Conservation (phyloP, 2,329 filamentous ascomycete species). For the Tolypocladium sp. region DNA sequence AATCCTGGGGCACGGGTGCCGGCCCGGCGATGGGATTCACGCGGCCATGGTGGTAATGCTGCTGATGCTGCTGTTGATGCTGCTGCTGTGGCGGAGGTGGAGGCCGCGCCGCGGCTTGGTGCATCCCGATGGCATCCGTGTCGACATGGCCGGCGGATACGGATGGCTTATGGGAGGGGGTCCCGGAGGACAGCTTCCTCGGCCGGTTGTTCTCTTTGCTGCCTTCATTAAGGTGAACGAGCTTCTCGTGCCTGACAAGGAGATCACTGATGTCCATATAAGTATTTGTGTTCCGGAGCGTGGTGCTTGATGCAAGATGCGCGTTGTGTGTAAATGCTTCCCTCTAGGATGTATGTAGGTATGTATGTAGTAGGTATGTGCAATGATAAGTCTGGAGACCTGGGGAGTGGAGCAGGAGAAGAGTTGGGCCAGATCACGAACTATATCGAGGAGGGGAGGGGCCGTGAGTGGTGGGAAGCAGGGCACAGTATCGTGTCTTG, state of each 20-base stretch:
- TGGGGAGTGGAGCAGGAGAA: neutral
- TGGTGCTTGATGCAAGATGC: neutral
- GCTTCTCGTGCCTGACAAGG: constrained; percentile 54
- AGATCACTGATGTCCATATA: constrained; percentile 57
- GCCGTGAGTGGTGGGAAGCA: neutral
- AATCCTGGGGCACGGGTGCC: constrained; percentile 33
- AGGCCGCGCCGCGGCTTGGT: constrained; percentile 13
- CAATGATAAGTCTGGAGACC: neutral
- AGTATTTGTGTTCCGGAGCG: constrained; percentile 19
- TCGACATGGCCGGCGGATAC: constrained; percentile 38
- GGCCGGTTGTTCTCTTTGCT: constrained; percentile 43
- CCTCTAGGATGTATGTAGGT: neutral
- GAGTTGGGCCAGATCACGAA: neutral
- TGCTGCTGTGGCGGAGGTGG: constrained; percentile 7
- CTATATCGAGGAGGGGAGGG: neutral
- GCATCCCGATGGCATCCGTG: constrained; percentile 35
- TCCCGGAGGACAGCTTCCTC: constrained; percentile 41
- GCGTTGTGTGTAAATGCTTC: neutral
- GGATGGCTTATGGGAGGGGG: constrained; percentile 33
- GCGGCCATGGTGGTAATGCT: constrained; percentile 30
- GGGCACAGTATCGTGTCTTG: neutral
- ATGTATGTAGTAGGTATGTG: neutral
- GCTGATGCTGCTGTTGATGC: constrained; percentile 6
- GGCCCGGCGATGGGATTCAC: constrained; percentile 24
- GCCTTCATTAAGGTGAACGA: constrained; percentile 53